Evolutionary conservation across 2,329 filamentous ascomycete species (phyloP).

Genomic region (Fusarium sp.): DNA sequence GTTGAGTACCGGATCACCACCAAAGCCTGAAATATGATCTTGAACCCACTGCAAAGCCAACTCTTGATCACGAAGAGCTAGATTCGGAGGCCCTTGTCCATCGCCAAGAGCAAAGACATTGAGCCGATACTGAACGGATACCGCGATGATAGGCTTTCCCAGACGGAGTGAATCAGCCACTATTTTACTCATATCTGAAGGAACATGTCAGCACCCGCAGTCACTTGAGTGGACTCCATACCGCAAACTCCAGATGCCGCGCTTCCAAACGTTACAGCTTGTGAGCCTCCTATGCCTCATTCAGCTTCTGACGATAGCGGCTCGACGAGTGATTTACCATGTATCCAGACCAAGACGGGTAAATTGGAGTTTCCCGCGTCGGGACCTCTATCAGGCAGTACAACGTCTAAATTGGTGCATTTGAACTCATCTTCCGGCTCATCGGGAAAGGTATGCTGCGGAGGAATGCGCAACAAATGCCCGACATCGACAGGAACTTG

Average conservation of each 20-base stretch:
- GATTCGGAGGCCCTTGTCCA: conserved; percentile 47
- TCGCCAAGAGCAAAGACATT: conserved; percentile 54
- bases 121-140: conserved; percentile 38
- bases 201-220: accelerated
- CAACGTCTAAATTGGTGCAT: conserved; percentile 55
- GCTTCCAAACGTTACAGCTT: conserved; percentile 55
- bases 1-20: conserved; percentile 41
- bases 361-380: background rate
- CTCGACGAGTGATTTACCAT: conserved; percentile 42
- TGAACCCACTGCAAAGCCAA: conserved; percentile 46
- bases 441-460: conserved; percentile 19
- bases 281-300: conserved; percentile 48
- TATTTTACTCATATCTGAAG: conserved; percentile 35
- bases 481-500: conserved; percentile 53
- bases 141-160: conserved; percentile 32
- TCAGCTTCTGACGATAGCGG: accelerated
- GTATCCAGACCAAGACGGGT: conserved; percentile 57
- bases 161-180: conserved; percentile 48
- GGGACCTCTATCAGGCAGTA: conserved; percentile 36
- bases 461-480: conserved; percentile 54
- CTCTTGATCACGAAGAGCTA: conserved; percentile 49
- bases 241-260: conserved; percentile 53
- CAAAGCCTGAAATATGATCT: conserved; percentile 39
- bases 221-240: conserved; percentile 23
- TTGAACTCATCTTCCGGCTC: conserved; percentile 54